Base-by-base conservation (phyloP, 108 stramenopile species). In the Fragilariopsis cylindrus region DNA sequence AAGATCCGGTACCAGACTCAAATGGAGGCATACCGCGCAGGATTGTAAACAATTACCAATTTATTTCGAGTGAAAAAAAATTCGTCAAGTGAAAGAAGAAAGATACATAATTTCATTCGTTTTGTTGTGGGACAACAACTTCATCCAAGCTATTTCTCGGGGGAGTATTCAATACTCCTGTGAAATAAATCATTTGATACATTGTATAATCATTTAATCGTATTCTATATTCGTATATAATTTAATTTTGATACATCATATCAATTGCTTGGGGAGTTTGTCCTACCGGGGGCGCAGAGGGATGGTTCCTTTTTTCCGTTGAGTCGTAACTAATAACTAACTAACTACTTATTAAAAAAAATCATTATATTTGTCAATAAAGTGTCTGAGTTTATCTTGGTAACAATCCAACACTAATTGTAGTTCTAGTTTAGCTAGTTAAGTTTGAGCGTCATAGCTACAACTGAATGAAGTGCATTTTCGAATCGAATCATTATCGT, bases 1-100 rank as follows among this genome's bases (percentile, higher is more conserved):
- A 91, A 93, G 82, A 84, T 77, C 50, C 72, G 90, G 40, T 91
- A 91, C 72, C 78, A 85, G 68, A 49, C 75, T 44, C 85, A 86
- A 60, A 90, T 86, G 89, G 81, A 71, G 5, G 78, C 30, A 7
- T 90, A 90, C 83, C 66, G 65, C 44, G 65, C 58, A 11, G 58
- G 58, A 41, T 8, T 60, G 58, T 60, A 60, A 60, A 40, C n/a
- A 60, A 18, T 8, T 60, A 30, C 6, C 41, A 60, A 41, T 7
- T n/a, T 57, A 16, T 57, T 5, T 57, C 41, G 58, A 60, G 21
- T 60, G 58, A 60, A 60, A 21, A 19, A 9, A 56, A 11, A 30
- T 11, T 60, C 9, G 21, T 30, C 0, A 30, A 30, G 30, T 30
- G 58, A 60, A 30, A 41, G 58, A 60, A 60, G 7, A 19, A 9